Percentiles rank a stretch among this genome's conserved stretches.
Evolutionary conservation across 208 protist species (phyloP).

Genomic region (Acanthamoeba triangularis): DNA sequence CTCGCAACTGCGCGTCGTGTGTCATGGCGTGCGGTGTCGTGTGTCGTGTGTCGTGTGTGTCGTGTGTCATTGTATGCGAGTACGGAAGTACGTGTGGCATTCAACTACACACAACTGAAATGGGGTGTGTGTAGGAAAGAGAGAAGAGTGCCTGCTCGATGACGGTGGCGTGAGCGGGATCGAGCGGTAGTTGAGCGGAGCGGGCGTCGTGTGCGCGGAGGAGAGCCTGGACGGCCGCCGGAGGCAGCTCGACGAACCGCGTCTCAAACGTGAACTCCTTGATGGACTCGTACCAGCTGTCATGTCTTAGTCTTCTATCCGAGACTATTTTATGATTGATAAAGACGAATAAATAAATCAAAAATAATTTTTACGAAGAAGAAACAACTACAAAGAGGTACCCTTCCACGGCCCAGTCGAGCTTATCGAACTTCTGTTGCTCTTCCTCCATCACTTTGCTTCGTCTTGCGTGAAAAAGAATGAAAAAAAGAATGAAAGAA

Average conservation of each 20-base stretch:
- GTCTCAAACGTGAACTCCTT: constrained; percentile 48
- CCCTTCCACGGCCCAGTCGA: constrained; percentile 14
- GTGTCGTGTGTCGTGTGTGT: no score
- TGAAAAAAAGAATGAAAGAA: no score
- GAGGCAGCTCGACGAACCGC: neutral
- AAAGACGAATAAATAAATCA: neutral
- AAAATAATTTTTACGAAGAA: neutral
- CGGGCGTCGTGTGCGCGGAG: neutral
- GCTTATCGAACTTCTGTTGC: neutral
- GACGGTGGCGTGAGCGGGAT: neutral
- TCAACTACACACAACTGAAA: no score
- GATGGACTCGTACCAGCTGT: constrained; percentile 37
- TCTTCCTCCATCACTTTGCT: neutral
- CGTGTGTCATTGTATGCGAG: no score
- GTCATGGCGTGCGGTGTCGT: neutral
- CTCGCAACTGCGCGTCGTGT: neutral
- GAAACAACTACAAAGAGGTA: neutral
- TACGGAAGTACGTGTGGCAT: no score
- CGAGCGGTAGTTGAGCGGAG: neutral
- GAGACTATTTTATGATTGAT: no score
- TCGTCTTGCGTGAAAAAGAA: neutral
- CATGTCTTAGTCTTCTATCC: no score
- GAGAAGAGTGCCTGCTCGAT: neutral
- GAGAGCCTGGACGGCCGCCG: neutral
- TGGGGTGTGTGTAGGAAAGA: no score